A percentile compares a stretch with the other conserved stretches of the same genome.
phyloP scores from a whole-genome alignment of 352 stramenopile species.

The Lagenidium giganteum region DNA sequence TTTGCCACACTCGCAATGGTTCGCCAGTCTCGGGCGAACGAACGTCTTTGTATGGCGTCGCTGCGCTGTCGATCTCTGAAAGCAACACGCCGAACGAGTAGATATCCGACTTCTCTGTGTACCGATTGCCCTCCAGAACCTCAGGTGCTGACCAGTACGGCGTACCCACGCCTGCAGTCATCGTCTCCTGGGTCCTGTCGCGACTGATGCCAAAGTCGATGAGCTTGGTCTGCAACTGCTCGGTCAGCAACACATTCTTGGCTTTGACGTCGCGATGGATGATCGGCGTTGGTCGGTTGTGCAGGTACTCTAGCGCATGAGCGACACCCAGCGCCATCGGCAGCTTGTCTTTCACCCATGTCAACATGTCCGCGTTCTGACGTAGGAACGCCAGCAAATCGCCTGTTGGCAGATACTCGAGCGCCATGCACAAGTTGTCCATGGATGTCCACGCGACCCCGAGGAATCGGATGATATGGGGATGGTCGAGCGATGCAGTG shows the following conservation, averaged over 20 bases:
- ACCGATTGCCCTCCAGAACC: constrained; percentile 29
- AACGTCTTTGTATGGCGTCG: constrained; percentile 65
- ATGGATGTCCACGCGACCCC: constrained; percentile 29
- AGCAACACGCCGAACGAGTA: constrained; percentile 34
- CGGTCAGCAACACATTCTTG: constrained; percentile 21
- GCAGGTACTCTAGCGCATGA: constrained; percentile 20
- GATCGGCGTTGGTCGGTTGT: constrained; percentile 8
- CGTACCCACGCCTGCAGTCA: constrained; percentile 33
- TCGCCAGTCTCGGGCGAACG: too few species aligned
- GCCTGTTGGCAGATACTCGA: constrained; percentile 22
- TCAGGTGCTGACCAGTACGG: constrained; percentile 41
- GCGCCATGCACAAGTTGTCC: constrained; percentile 19
- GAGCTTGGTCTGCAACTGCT: constrained; percentile 24
- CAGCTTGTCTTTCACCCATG: constrained; percentile 47
- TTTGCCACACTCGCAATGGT: too few species aligned
- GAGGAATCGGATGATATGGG: constrained; percentile 29
- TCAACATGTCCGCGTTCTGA: too few species aligned
- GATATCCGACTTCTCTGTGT: constrained; percentile 27
- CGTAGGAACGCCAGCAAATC: constrained; percentile 34
- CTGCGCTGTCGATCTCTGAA: constrained; percentile 29
- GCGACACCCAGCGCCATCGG: constrained; percentile 20
- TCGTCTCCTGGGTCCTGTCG: constrained; percentile 10
- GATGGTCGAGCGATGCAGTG: constrained; percentile 30
- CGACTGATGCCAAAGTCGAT: constrained; percentile 35
- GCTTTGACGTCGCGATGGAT: constrained; percentile 29